Conservation (phyloP, 2,329 filamentous ascomycete species). For the Alternaria sp. region DNA sequence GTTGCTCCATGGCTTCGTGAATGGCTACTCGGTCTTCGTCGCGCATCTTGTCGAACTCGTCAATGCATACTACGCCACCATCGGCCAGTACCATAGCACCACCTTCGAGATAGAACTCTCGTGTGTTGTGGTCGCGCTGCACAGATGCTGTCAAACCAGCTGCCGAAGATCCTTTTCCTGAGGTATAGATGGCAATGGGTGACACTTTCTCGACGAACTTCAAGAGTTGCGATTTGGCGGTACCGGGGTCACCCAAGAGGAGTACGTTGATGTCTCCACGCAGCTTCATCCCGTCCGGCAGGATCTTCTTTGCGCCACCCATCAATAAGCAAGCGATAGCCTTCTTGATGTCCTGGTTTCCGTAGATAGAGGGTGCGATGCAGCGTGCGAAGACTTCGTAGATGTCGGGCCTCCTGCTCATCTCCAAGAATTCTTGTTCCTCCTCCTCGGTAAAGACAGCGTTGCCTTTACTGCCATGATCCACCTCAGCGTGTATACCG, state of each 20-base stretch:
- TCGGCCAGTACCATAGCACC: conserved; percentile 98
- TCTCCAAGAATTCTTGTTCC: conserved; percentile 92
- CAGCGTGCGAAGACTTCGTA: conserved; percentile 89
- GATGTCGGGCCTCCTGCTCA: conserved; percentile 89
- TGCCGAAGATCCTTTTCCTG: conserved; percentile 95
- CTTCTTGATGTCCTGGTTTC: conserved; percentile 96
- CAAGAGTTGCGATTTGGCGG: conserved; percentile 93
- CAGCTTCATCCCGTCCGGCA: conserved; percentile 96
- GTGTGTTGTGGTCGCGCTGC: conserved; percentile 86
- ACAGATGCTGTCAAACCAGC: conserved; percentile 97
- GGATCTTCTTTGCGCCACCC: conserved; percentile 95
- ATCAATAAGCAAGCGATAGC: conserved; percentile 91
- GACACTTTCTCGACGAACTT: conserved; percentile 98
- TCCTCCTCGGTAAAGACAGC: conserved; percentile 91
- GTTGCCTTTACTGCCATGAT: conserved; percentile 85
- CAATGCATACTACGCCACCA: conserved; percentile 95
- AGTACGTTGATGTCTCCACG: conserved; percentile 98
- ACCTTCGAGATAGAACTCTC: conserved; percentile 97
- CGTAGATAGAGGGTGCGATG: conserved; percentile 97
- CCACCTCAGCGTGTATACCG: conserved; percentile 87
- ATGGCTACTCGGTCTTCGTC: conserved; percentile 98
- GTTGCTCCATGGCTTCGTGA: conserved; percentile 99
- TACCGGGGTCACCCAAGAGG: conserved; percentile 95
- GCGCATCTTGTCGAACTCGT: conserved; percentile 99
- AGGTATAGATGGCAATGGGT: conserved; percentile 97